Evolutionary conservation across 129 eudicot genomes (phyloP).

Genomic region (Arctium minus): DNA sequence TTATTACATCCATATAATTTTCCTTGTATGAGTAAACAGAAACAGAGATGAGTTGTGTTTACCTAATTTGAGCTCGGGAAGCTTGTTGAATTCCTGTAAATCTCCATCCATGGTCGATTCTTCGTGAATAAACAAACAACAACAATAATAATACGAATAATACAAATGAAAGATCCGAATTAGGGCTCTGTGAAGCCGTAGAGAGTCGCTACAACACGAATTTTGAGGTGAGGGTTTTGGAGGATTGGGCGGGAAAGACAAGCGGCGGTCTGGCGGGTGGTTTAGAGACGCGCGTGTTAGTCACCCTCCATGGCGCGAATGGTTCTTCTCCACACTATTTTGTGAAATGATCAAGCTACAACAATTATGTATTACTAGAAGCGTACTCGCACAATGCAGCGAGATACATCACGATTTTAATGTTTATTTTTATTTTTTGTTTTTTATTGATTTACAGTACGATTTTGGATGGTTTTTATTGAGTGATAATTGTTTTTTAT

Average conservation of each 20-base stretch:
- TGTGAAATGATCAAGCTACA: no score
- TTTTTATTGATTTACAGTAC: no score
- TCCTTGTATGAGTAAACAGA: not conserved
- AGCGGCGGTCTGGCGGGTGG: not conserved
- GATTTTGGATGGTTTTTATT: no score
- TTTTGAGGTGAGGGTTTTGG: slow-evolving; percentile 1
- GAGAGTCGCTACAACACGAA: not conserved
- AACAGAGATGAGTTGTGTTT: slow-evolving; percentile 6
- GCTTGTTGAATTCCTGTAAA: slow-evolving; percentile 66
- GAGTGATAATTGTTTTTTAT: no score
- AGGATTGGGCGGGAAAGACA: slow-evolving; percentile 33
- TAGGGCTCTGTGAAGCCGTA: slow-evolving; percentile 7
- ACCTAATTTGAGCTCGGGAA: slow-evolving; percentile 96
- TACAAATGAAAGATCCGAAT: not conserved
- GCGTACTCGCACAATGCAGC: no score
- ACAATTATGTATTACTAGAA: no score
- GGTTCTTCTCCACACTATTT: no score
- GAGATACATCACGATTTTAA: no score
- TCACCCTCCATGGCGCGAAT: no score
- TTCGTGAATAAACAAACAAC: not conserved
- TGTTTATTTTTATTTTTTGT: no score
- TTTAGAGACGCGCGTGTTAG: no score
- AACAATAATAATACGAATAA: not conserved
- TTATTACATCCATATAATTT: not conserved
- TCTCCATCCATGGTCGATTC: slow-evolving; percentile 46